Evolutionary conservation across 768 basidiomycete genomes (phyloP).

Genomic region (Punctularia strigosozonata): DNA sequence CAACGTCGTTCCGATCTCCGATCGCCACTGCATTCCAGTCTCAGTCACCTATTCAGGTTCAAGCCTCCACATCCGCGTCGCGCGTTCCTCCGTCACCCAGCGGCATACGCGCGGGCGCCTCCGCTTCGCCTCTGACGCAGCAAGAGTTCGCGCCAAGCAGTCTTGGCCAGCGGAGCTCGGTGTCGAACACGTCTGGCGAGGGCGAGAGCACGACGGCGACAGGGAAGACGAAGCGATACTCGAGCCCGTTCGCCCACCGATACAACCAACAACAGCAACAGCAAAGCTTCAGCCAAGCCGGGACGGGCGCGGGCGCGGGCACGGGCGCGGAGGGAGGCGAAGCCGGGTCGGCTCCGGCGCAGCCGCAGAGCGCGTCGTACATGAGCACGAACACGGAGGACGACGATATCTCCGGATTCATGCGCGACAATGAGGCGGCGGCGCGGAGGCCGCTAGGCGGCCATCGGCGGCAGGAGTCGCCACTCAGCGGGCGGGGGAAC

Average conservation of each 20-base stretch:
- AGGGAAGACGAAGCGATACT: constrained; percentile 44
- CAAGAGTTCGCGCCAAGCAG: constrained; percentile 29
- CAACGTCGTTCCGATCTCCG: neutral
- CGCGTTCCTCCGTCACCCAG: constrained; percentile 29
- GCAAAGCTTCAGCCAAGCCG: constrained; percentile 20
- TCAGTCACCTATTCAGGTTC: constrained; percentile 20
- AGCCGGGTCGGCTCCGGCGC: neutral
- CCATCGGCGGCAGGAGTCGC: constrained; percentile 7
- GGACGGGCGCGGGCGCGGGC: constrained; percentile 13
- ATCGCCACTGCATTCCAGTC: constrained; percentile 21
- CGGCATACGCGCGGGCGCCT: constrained; percentile 14
- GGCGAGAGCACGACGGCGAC: constrained; percentile 16
- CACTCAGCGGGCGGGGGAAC: constrained; percentile 2
- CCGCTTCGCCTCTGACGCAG: constrained; percentile 20
- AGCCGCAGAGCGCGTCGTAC: constrained; percentile 27
- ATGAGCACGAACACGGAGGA: constrained; percentile 47
- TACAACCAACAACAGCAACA: constrained; percentile 36
- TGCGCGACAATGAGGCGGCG: constrained; percentile 72
- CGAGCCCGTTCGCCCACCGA: constrained; percentile 68
- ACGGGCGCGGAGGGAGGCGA: constrained; percentile 8
- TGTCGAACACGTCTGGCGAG: constrained; percentile 8
- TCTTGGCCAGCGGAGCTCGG: constrained; percentile 28
- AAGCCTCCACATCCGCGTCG: constrained; percentile 21
- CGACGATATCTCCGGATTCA: constrained; percentile 68
- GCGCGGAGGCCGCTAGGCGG: constrained; percentile 44